phyloP scores from a whole-genome alignment of 169 alveolate species.

The Cryptosporidium viatorum region DNA sequence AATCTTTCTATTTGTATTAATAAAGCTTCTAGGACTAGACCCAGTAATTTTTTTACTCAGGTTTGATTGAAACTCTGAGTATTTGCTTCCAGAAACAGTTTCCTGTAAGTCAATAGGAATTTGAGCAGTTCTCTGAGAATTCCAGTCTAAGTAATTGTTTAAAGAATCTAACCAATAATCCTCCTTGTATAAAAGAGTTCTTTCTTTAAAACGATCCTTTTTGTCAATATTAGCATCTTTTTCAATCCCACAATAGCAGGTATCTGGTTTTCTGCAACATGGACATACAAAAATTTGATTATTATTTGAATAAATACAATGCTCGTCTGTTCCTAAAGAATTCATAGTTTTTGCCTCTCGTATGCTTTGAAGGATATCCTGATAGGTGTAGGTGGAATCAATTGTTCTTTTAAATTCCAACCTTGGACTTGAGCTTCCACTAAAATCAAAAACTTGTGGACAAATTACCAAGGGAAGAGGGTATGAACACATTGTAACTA shows the following conservation, averaged over 20 bases:
- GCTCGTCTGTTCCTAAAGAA: constrained; percentile 18
- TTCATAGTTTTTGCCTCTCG: constrained; percentile 11
- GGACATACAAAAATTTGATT: constrained; percentile 51
- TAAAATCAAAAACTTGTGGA: constrained; percentile 32
- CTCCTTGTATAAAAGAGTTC: not conserved
- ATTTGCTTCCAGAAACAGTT: constrained; percentile 28
- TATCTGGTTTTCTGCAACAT: constrained; percentile 20
- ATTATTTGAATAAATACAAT: not conserved
- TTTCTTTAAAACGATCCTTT: not conserved
- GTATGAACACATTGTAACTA: constrained; percentile 59
- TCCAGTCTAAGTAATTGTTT: constrained; percentile 58
- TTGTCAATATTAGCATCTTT: not conserved
- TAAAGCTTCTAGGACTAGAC: not conserved
- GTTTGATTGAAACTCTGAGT: constrained; percentile 53
- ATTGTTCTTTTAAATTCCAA: not conserved
- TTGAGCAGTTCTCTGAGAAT: constrained; percentile 72
- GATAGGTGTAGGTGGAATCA: constrained; percentile 13
- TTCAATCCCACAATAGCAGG: constrained; percentile 44
- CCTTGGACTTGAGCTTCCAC: not conserved
- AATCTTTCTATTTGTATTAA: not conserved
- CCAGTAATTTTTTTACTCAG: not conserved
- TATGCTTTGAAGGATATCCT: constrained; percentile 10
- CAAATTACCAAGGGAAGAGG: constrained; percentile 67
- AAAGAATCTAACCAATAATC: constrained; percentile 65
- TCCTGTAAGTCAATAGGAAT: constrained; percentile 51